Conservation (phyloP, 495 filamentous ascomycete genomes). For the Penicillium odoratum region DNA sequence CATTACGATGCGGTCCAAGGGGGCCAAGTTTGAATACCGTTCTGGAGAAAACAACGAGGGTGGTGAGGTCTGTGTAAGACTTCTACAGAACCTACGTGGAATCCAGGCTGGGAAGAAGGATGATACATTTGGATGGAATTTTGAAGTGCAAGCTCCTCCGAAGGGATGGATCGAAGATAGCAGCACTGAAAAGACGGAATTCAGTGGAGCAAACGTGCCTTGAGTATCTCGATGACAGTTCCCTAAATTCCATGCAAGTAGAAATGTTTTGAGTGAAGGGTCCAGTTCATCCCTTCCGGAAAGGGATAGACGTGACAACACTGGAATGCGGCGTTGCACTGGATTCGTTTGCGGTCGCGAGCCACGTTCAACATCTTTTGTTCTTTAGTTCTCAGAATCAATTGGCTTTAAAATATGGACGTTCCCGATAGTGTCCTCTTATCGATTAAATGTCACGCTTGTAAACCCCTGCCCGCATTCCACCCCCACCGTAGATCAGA, state of each 20-base stretch:
- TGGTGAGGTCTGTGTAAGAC: constrained; percentile 64
- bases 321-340: constrained; percentile 25
- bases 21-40: constrained; percentile 70
- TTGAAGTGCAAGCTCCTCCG: constrained; percentile 35
- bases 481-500: constrained; percentile 18
- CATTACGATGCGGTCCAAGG: constrained; percentile 67
- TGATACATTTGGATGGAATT: constrained; percentile 74
- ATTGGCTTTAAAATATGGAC: constrained; percentile 1
- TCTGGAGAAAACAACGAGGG: constrained; percentile 65
- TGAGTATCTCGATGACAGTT: constrained; percentile 1
- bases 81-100: constrained; percentile 75
- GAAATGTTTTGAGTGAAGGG: background rate
- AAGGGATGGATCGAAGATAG: constrained; percentile 33
- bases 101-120: constrained; percentile 79
- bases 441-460: constrained; percentile 10
- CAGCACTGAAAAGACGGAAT: constrained; percentile 21
- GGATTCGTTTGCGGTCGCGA: constrained; percentile 4
- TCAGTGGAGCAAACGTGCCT: constrained; percentile 32
- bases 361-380: background rate
- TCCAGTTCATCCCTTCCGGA: constrained; percentile 12
- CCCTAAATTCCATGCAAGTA: background rate
- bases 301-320: constrained; percentile 23
- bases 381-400: background rate
- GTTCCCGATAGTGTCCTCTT: background rate
- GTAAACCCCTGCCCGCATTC: constrained; percentile 25